Conservation (phyloP, 306 rosid genomes). For the Psophocarpus tetragonolobus region DNA sequence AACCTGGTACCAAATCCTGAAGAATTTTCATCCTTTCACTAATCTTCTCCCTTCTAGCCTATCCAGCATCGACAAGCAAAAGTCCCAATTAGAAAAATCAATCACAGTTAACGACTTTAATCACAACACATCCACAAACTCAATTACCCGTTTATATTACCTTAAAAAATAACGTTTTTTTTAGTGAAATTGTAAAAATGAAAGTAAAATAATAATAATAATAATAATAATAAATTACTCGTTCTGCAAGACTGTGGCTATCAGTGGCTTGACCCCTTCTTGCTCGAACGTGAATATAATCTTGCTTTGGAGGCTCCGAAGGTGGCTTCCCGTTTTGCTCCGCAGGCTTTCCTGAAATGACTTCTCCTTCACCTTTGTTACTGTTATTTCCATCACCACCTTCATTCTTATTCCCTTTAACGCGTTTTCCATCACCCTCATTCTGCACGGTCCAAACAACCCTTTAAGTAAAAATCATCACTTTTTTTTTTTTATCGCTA, state of each 20-base stretch:
- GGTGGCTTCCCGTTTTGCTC: conserved; percentile 56
- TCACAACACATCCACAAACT: conserved; percentile 22
- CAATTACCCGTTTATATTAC: conserved; percentile 11
- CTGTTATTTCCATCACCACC: conserved; percentile 47
- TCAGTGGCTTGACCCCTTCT: conserved; percentile 97
- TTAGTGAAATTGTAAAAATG: too few relatives aligned
- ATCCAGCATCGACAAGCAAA: conserved; percentile 33
- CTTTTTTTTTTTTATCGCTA: too few relatives aligned
- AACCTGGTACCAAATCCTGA: conserved; percentile 96
- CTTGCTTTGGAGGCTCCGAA: conserved; percentile 74
- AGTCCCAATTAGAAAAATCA: conserved; percentile 38
- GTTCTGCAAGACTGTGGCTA: conserved; percentile 95
- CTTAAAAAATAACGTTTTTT: too few relatives aligned
- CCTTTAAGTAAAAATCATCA: neutral
- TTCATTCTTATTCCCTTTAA: conserved; percentile 55
- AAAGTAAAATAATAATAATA: neutral
- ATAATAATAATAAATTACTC: conserved; percentile 45
- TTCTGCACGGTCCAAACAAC: conserved; percentile 49
- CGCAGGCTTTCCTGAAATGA: conserved; percentile 72
- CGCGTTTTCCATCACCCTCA: conserved; percentile 65
- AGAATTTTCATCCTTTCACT: conserved; percentile 94
- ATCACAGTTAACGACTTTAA: conserved; percentile 14
- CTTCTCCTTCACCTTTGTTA: conserved; percentile 59
- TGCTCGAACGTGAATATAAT: conserved; percentile 92
- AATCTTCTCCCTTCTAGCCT: conserved; percentile 94